Percentiles rank a stretch among this genome's conserved stretches.
Evolutionary conservation across 768 basidiomycete genomes (phyloP).

Genomic region (Dioszegia crocea): DNA sequence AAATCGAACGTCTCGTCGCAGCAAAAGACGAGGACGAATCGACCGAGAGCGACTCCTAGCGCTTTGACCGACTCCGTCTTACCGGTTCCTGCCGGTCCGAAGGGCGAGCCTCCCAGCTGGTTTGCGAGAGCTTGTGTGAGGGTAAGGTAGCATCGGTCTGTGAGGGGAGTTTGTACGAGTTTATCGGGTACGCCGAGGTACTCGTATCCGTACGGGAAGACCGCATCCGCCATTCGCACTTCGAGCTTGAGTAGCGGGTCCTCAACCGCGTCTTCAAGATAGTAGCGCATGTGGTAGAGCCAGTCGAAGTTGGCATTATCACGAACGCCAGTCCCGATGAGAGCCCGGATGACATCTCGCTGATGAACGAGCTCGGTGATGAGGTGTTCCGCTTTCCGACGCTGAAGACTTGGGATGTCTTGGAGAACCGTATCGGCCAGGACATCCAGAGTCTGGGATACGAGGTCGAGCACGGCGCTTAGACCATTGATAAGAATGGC

Average conservation of each 20-base stretch:
- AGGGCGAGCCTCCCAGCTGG: constrained; percentile 93
- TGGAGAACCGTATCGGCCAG: constrained; percentile 95
- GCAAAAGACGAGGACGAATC: constrained; percentile 99
- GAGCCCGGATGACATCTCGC: constrained; percentile 81
- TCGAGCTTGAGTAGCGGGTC: constrained; percentile 75
- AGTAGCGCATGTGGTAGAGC: constrained; percentile 99
- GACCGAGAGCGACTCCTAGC: constrained; percentile 90
- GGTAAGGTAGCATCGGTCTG: constrained; percentile 93
- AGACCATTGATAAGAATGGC: constrained; percentile 53
- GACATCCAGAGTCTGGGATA: constrained; percentile 79
- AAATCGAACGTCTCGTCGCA: constrained; percentile 99
- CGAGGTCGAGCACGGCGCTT: constrained; percentile 65
- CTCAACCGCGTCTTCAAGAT: constrained; percentile 67
- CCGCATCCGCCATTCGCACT: constrained; percentile 82
- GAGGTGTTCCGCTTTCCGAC: constrained; percentile 95
- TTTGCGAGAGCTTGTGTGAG: constrained; percentile 91
- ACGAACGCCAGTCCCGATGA: constrained; percentile 62
- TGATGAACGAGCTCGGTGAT: constrained; percentile 99
- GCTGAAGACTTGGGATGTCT: constrained; percentile 82
- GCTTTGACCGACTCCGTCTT: constrained; percentile 99
- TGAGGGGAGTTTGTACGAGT: constrained; percentile 94
- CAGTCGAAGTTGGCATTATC: constrained; percentile 77
- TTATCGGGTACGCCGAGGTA: constrained; percentile 95
- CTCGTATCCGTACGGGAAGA: constrained; percentile 97
- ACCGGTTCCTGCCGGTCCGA: constrained; percentile 98